A percentile compares a stretch with the other conserved stretches of the same genome.
Conservation (phyloP, 257 asterid species). For the Solanum habrochaites region DNA sequence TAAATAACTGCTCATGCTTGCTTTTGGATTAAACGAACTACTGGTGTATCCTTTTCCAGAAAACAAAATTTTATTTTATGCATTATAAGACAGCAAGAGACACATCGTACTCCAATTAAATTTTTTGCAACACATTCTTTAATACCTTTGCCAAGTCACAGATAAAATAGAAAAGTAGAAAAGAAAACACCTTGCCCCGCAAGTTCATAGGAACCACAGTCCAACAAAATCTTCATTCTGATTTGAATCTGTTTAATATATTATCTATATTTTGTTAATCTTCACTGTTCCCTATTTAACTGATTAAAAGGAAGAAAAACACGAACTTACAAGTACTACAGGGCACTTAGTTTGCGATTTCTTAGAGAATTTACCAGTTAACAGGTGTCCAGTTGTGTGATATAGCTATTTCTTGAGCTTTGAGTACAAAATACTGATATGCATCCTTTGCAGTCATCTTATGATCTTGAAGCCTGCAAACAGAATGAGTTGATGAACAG, state of each 20-base stretch:
- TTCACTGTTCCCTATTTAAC: neutral
- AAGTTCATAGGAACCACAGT: neutral
- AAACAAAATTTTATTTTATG: neutral
- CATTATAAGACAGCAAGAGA: neutral
- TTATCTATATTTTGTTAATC: neutral
- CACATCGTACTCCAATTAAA: neutral
- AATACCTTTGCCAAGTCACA: neutral
- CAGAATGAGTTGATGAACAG: slow-evolving; percentile 1
- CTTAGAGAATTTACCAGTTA: slow-evolving; percentile 50
- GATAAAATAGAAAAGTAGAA: neutral
- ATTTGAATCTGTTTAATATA: neutral
- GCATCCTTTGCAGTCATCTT: slow-evolving; percentile 74
- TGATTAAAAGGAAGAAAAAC: neutral
- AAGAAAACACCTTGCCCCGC: neutral
- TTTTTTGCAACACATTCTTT: neutral
- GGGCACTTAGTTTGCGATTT: neutral
- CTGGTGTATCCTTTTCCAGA: too few relatives aligned
- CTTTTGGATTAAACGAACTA: neutral
- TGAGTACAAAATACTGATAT: slow-evolving; percentile 78
- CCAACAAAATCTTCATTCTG: neutral
- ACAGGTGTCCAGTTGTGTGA: slow-evolving; percentile 76
- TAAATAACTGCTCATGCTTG: neutral
- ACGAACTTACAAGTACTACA: neutral
- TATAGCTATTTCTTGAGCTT: slow-evolving; percentile 82
- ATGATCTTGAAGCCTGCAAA: slow-evolving; percentile 71